A percentile compares a stretch with the other conserved stretches of the same genome.
Evolutionary conservation across 495 filamentous ascomycete genomes (phyloP).

Genomic region (Aspergillus baeticus): DNA sequence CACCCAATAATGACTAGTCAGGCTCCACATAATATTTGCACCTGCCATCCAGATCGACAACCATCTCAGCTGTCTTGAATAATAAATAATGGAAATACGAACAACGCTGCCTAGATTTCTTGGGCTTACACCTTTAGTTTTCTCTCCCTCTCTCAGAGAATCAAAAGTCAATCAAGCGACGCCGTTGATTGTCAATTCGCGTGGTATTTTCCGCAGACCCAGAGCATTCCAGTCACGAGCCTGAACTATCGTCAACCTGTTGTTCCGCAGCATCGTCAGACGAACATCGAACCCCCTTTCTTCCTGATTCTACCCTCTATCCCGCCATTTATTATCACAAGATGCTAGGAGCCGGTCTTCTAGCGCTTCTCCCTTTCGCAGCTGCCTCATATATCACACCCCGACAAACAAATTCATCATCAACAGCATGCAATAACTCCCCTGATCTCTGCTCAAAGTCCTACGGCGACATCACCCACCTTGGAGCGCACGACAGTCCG

Average conservation of each 20-base stretch:
- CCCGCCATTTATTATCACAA: not conserved
- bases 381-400: slow-evolving; percentile 29
- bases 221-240: not conserved
- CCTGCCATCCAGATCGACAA: slow-evolving; percentile 12
- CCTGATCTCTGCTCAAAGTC: slow-evolving; percentile 56
- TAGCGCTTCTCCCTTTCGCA: slow-evolving; percentile 32
- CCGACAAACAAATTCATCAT: slow-evolving; percentile 17
- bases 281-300: not conserved
- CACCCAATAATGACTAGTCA: slow-evolving; percentile 4
- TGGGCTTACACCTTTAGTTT: not conserved
- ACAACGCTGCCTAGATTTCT: not conserved
- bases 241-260: not conserved
- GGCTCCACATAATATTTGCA: slow-evolving; percentile 4
- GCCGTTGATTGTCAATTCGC: not conserved
- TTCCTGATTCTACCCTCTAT: not conserved
- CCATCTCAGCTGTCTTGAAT: not conserved
- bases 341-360: slow-evolving; percentile 32
- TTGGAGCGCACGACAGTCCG: slow-evolving; percentile 64
- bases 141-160: not conserved
- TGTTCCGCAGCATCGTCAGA: not conserved
- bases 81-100: not conserved
- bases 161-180: not conserved
- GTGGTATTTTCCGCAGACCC: not conserved
- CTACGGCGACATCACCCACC: slow-evolving; percentile 62
- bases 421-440: slow-evolving; percentile 60